phyloP scores from a whole-genome alignment of 78 protist genomes.

The Dictyostelium purpureum region DNA sequence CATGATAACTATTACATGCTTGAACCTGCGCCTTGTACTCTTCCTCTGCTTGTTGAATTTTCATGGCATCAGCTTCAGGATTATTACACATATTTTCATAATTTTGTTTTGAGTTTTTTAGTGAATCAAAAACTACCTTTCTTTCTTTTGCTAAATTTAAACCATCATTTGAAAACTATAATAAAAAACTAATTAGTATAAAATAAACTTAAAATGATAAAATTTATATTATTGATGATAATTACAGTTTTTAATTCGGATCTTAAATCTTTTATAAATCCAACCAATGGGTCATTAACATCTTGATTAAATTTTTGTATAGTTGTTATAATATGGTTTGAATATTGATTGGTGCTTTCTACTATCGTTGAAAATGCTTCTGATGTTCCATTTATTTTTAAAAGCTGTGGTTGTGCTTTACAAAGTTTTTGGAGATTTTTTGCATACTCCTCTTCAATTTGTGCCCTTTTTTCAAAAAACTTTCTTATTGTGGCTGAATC shows the following conservation, averaged over 20 bases:
- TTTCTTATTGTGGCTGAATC: conserved; percentile 35
- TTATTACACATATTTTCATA: conserved; percentile 17
- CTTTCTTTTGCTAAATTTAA: conserved; percentile 56
- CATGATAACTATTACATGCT: conserved; percentile 19
- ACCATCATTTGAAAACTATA: conserved; percentile 36
- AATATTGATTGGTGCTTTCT: conserved; percentile 20
- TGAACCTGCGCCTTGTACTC: conserved; percentile 17
- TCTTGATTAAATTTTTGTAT: conserved; percentile 37
- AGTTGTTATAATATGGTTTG: not conserved
- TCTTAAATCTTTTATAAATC: conserved; percentile 35
- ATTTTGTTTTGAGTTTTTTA: not conserved
- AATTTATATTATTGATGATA: not conserved
- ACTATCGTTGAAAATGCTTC: conserved; percentile 38
- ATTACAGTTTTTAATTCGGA: conserved; percentile 42
- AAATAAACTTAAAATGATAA: too few relatives aligned
- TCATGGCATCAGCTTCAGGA: conserved; percentile 19
- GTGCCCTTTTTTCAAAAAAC: conserved; percentile 45
- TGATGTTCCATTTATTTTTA: conserved; percentile 11
- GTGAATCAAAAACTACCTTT: conserved; percentile 24
- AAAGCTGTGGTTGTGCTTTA: conserved; percentile 9
- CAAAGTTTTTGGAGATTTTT: conserved; percentile 46
- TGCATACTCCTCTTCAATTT: conserved; percentile 70
- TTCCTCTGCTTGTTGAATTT: conserved; percentile 5
- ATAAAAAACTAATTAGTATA: not conserved
- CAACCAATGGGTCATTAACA: conserved; percentile 19